Evolutionary conservation across 1,284 basidiomycete species (phyloP), one percentile per base, ranked within the genome.

Genomic region (Papiliotrema flavescens): DNA sequence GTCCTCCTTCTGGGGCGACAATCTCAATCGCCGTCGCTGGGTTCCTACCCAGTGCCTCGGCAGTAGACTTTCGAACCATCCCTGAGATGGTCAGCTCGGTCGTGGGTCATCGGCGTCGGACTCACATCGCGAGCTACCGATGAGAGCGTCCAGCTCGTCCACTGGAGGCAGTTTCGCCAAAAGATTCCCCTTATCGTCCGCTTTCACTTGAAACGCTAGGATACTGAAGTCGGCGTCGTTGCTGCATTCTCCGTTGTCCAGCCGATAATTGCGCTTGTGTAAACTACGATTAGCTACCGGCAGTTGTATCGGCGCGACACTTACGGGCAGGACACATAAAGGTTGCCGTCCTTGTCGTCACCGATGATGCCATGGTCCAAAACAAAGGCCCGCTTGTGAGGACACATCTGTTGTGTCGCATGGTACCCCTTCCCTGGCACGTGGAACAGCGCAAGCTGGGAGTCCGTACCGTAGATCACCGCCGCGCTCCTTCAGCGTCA

Each of bases 261-360:
- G 78, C 11, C 80, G 76, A 72, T 84, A 88, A 73, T 87, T 87
- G 20, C 84, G 79, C 73, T 89, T 89, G 75, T 87, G 86, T 55
- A 88, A 75, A 0, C 86, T 86, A 65, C 85, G 63, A 62, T 56
- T 23, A 3, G 47, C 22, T 35, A 37, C 23, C 32, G 47, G 37
- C 41, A 37, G 56, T 47, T 50, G 57, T 19, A 36, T 49, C 35
- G 23, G 47, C 55, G 57, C 23, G 14, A 11, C 17, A 73, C 79
- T 58, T 54, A 80, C 79, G 79, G 63, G 48, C 63, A 64, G 9
- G 58, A 60, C 9, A 64, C 63, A 43, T 64, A 62, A 3, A 80
- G 60, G 8, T 76, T 72, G 2, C 83, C 84, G 24, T 79, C 74
- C n/a, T 78, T 68, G 54, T 83, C 82, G 63, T 85, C 84, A 0